phyloP scores from a whole-genome alignment of 1,139 yeast genomes.

The Kurtzmaniella quercitrusa region DNA sequence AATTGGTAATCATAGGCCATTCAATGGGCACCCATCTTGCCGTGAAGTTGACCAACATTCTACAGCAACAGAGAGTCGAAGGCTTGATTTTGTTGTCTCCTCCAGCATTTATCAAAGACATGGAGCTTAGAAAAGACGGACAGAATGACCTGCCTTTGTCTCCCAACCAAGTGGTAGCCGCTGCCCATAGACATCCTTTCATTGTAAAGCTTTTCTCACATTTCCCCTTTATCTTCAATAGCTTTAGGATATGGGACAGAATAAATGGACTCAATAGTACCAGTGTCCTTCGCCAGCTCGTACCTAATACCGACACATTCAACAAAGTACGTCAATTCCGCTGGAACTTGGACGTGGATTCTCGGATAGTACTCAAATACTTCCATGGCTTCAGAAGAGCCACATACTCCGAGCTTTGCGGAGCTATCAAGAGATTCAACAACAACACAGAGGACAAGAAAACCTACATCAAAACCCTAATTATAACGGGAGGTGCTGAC shows the following conservation, averaged over 20 bases:
- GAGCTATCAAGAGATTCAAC: constrained; percentile 33
- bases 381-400: constrained; percentile 45
- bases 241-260: constrained; percentile 57
- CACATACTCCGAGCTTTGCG: constrained; percentile 38
- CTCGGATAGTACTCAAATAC: constrained; percentile 51
- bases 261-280: constrained; percentile 56
- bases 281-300: constrained; percentile 54
- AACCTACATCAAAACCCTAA: constrained; percentile 39
- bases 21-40: constrained; percentile 70
- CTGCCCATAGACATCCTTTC: constrained; percentile 9
- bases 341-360: constrained; percentile 66
- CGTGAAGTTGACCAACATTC: constrained; percentile 40
- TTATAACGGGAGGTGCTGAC: constrained; percentile 60
- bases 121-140: no score
- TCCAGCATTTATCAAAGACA: constrained; percentile 39
- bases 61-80: constrained; percentile 40
- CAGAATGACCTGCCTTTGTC: constrained; percentile 8
- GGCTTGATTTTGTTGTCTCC: constrained; percentile 52
- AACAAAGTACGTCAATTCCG: constrained; percentile 57
- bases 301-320: constrained; percentile 27
- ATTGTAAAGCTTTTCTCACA: constrained; percentile 25
- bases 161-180: background rate
- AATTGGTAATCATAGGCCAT: constrained; percentile 62
- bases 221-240: constrained; percentile 51
- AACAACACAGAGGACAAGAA: constrained; percentile 27